These are phyloP conservation scores for Poa pratensis DNA, from an alignment of 176 grass and related monocot genomes.

Conservation along the genomic window DNA sequence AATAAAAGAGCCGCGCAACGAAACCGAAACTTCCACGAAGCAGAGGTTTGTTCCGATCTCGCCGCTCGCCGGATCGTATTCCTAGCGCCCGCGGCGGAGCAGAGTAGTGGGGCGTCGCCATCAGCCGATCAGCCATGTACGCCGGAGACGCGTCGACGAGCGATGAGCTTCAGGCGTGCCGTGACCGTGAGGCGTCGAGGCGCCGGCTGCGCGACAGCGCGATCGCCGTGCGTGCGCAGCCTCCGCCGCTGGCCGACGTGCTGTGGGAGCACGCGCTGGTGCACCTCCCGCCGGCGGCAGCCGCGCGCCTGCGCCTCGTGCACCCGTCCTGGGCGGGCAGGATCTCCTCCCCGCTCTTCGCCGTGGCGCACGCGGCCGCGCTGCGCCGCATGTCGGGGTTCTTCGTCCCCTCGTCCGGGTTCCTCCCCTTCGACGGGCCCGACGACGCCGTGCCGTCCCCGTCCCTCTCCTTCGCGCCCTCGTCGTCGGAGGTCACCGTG, in stretches of 20 bases:
- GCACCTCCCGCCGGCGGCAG: conserved; percentile 40
- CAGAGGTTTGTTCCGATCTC: no score
- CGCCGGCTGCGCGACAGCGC: conserved; percentile 19
- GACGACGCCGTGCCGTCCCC: conserved; percentile 42
- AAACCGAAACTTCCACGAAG: no score
- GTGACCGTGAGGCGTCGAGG: neutral
- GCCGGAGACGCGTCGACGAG: neutral
- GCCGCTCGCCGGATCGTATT: no score
- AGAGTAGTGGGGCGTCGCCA: neutral
- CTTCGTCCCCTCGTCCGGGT: conserved; percentile 23
- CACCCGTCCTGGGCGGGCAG: conserved; percentile 38
- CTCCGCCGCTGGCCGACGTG: conserved; percentile 55
- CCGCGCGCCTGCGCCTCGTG: conserved; percentile 49
- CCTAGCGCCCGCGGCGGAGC: neutral
- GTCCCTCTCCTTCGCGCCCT: conserved; percentile 46
- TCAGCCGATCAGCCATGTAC: conserved; percentile 24
- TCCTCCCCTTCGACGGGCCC: conserved; percentile 39
- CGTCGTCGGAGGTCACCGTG: conserved; percentile 9
- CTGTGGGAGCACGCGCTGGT: conserved; percentile 50
- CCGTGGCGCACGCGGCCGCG: conserved; percentile 47
- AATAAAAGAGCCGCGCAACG: neutral
- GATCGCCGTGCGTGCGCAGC: neutral
- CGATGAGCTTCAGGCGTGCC: neutral
- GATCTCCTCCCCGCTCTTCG: conserved; percentile 57
- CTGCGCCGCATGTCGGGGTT: conserved; percentile 38